Conservation (phyloP, 2,329 filamentous ascomycete genomes). For the Diaporthe capsici region DNA sequence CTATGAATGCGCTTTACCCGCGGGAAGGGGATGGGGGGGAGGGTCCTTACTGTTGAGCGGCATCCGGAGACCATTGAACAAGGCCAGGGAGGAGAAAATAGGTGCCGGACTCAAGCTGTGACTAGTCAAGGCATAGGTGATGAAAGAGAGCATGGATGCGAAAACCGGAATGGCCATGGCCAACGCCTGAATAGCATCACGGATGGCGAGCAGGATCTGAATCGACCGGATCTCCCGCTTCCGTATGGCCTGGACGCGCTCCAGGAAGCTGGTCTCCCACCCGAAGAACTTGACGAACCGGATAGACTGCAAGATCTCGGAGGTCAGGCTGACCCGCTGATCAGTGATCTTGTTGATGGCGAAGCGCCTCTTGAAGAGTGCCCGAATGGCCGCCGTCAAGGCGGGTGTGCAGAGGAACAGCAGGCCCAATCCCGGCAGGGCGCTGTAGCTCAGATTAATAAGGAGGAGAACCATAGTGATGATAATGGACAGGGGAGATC, state of each 20-base stretch:
- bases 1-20: neutral
- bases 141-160: conserved; percentile 94
- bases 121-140: conserved; percentile 79
- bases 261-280: conserved; percentile 91
- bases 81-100: conserved; percentile 91
- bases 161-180: conserved; percentile 92
- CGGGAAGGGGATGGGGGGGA: no score
- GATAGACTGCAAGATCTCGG: conserved; percentile 91
- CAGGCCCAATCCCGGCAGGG: conserved; percentile 89
- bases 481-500: conserved; percentile 82
- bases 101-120: conserved; percentile 80
- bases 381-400: conserved; percentile 82
- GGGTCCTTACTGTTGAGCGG: conserved; percentile 75
- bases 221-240: conserved; percentile 84
- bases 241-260: conserved; percentile 81
- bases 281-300: conserved; percentile 97
- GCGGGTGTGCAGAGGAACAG: conserved; percentile 83
- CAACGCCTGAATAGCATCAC: conserved; percentile 87
- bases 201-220: conserved; percentile 84
- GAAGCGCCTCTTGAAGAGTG: conserved; percentile 80
- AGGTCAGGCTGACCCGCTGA: conserved; percentile 89
- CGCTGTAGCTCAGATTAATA: conserved; percentile 91
- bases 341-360: conserved; percentile 95
- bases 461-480: conserved; percentile 86
- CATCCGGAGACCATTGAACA: conserved; percentile 93